Evolutionary conservation across 768 basidiomycete genomes (phyloP), one percentile per base, ranked within the genome.

Genomic region (Mrakia blollopis): DNA sequence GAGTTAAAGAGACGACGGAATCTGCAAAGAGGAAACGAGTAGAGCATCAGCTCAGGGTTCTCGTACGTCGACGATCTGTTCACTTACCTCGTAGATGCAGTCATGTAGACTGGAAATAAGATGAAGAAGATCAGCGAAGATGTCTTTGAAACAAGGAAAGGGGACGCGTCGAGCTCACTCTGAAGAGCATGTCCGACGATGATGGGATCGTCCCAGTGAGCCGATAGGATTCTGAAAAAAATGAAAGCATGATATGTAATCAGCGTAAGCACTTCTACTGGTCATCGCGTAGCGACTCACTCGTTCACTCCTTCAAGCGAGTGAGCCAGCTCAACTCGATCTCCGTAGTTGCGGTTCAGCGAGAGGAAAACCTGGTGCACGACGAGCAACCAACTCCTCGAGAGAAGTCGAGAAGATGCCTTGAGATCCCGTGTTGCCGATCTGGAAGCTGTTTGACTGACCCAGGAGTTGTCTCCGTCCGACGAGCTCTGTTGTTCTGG

Each of bases 1-100:
- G 90, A 88, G 10, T 88, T 88, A 82, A 92, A 91, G 28, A 93
- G 82, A n/a, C 91, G 88, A 41, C 88, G 86, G 80, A 92, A 93
- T 25, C 91, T 88, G 11, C n/a, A 32, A 16, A 32, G 9, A 0
- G 60, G 2, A 9, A 32, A 32, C 13, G 60, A 28, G n/a, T 1
- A 4, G 30, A 30, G 60, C n/a, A 4, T 61, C n/a, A 61, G 60
- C 30, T 32, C 18, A n/a, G 54, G 16, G 7, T 57, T 57, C 54
- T 57, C 7, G 54, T n/a, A n/a, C n/a, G n/a, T 60, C 57, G 57
- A 25, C 25, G 23, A 44, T 44, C 44, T 14, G 10, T 25, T n/a
- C n/a, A 25, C 25, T 25, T 18, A 61, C 60, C 60, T 30, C 1
- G 91, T 91, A 71, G 88, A 89, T 0, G 91, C 91, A 23, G 89